A percentile compares a stretch with the other conserved stretches of the same genome.
Conservation (phyloP, 345 rosid genomes). For the Geranium rotundifolium region DNA sequence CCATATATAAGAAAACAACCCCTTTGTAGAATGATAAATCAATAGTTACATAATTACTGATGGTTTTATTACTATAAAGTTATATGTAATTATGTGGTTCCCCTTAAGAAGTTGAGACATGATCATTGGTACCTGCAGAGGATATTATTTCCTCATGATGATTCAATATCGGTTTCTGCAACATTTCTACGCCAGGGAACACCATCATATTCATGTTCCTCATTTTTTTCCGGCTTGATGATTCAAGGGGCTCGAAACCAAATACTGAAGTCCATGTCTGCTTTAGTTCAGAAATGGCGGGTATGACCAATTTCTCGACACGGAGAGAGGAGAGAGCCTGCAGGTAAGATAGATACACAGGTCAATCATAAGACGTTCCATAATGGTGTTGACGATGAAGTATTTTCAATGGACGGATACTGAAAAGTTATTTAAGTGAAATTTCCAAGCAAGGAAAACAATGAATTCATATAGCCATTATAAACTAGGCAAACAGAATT, state of each 20-base stretch:
- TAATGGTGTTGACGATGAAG: no score
- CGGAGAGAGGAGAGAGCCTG: conserved; percentile 67
- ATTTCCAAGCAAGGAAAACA: no score
- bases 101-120: background rate
- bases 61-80: background rate
- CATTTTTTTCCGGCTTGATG: conserved; percentile 29
- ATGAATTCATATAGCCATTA: no score
- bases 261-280: conserved; percentile 87
- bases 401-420: no score
- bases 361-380: background rate
- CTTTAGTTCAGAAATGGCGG: conserved; percentile 76
- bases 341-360: conserved; percentile 2
- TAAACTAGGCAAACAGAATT: no score
- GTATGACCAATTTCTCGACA: conserved; percentile 78
- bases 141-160: conserved; percentile 16
- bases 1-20: no score
- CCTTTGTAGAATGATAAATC: no score
- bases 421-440: no score
- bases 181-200: conserved; percentile 86
- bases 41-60: no score
- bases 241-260: conserved; percentile 53
- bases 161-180: conserved; percentile 50
- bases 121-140: conserved; percentile 25
- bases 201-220: conserved; percentile 61
- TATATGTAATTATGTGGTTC: no score